A percentile compares a stretch with the other conserved stretches of the same genome.
phyloP scores from a whole-genome alignment of 805 yeast species.

The Jamesozyma spencerorum region DNA sequence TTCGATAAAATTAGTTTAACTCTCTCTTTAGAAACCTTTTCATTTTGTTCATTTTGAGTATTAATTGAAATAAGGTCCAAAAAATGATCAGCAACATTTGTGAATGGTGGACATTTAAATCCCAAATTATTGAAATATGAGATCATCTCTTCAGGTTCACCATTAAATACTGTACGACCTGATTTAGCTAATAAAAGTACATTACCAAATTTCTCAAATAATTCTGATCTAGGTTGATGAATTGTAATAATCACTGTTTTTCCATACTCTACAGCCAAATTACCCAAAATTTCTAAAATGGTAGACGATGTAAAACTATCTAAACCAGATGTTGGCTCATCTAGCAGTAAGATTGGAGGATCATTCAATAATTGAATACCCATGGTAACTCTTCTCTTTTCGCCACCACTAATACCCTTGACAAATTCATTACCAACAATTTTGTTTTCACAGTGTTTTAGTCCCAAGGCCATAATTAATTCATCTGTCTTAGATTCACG shows the following conservation, averaged over 20 bases:
- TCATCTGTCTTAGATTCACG: conserved; percentile 42
- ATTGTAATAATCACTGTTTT: conserved; percentile 68
- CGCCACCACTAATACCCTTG: conserved; percentile 83
- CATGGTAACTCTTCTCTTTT: conserved; percentile 74
- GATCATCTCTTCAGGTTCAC: conserved; percentile 39
- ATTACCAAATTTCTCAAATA: conserved; percentile 58
- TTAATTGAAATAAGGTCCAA: conserved; percentile 61
- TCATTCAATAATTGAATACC: conserved; percentile 68
- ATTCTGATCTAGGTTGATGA: conserved; percentile 71
- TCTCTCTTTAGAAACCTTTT: conserved; percentile 32
- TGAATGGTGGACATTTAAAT: conserved; percentile 46
- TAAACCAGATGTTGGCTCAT: conserved; percentile 85
- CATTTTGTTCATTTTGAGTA: conserved; percentile 36
- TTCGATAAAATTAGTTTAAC: conserved; percentile 32
- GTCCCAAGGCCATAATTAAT: conserved; percentile 58
- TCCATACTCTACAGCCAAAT: conserved; percentile 44
- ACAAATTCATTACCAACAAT: conserved; percentile 51
- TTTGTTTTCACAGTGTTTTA: conserved; percentile 69
- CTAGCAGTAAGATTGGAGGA: conserved; percentile 63
- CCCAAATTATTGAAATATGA: conserved; percentile 43
- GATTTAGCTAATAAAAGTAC: conserved; percentile 67
- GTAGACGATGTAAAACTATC: conserved; percentile 72
- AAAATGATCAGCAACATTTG: conserved; percentile 67
- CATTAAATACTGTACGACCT: conserved; percentile 62
- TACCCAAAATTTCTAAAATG: conserved; percentile 50